Conservation (phyloP, 208 protist species). For the Trypanosoma caninum region DNA sequence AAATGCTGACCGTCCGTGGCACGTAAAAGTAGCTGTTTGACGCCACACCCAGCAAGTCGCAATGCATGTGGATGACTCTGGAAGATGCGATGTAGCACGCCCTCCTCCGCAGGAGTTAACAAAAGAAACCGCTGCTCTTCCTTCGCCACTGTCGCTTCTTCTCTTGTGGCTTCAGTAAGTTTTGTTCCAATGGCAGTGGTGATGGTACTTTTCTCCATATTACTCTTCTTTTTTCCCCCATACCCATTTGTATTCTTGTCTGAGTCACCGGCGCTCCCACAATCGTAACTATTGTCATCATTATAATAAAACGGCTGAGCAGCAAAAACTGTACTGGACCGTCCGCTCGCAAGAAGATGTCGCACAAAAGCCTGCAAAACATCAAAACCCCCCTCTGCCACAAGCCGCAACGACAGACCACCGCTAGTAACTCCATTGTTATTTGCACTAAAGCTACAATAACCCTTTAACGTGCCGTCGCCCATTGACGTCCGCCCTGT, state of each 20-base stretch:
- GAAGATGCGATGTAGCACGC: constrained; percentile 55
- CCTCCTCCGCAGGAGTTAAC: constrained; percentile 56
- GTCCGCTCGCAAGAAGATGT: neutral
- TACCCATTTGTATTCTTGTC: neutral
- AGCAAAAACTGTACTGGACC: neutral
- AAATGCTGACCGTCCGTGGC: constrained; percentile 28
- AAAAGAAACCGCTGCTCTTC: constrained; percentile 25
- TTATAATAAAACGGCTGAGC: neutral
- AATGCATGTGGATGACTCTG: constrained; percentile 48
- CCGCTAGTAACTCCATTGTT: neutral
- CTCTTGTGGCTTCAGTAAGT: no score
- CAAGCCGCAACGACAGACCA: constrained; percentile 20
- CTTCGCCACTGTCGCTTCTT: neutral
- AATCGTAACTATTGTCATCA: neutral
- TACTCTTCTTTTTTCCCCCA: neutral
- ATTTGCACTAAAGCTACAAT: neutral
- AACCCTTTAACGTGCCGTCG: constrained; percentile 3
- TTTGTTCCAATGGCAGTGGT: neutral
- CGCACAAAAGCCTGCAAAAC: constrained; percentile 15
- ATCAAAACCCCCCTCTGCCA: constrained; percentile 27
- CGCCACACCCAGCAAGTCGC: constrained; percentile 48
- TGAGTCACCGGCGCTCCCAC: neutral
- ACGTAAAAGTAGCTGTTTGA: constrained; percentile 38
- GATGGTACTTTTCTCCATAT: neutral
- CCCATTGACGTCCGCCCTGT: constrained; percentile 16